Percentiles rank a stretch among this genome's conserved stretches.
phyloP scores from a whole-genome alignment of 2,329 filamentous ascomycete genomes.

The Aspergillus sp. region DNA sequence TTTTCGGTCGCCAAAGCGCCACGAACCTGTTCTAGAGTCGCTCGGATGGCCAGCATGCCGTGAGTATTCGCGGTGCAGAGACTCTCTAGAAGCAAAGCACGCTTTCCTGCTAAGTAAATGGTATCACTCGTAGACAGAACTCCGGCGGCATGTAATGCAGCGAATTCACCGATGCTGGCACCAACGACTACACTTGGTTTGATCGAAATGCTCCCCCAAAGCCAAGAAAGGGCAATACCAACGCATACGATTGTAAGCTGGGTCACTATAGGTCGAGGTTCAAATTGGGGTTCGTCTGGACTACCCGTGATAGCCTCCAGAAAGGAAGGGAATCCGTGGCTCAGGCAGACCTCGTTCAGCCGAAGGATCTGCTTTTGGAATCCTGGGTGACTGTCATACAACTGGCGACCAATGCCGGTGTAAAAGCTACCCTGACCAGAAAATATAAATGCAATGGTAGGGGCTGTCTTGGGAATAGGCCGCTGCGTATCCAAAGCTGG shows the following conservation, averaged over 20 bases:
- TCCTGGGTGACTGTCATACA: constrained; percentile 26
- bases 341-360: constrained; percentile 18
- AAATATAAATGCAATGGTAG: constrained; percentile 27
- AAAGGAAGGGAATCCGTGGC: constrained; percentile 38
- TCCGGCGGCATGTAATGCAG: constrained; percentile 27
- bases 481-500: too few relatives aligned
- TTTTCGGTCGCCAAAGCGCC: constrained; percentile 25
- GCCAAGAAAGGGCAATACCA: constrained; percentile 39
- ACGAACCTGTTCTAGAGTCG: constrained; percentile 32
- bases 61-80: constrained; percentile 20
- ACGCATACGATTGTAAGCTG: constrained; percentile 35
- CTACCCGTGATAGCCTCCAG: constrained; percentile 27
- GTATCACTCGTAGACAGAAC: constrained; percentile 24
- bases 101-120: constrained; percentile 27
- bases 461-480: constrained; percentile 31
- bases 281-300: constrained; percentile 17
- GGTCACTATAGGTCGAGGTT: constrained; percentile 25
- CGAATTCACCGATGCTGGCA: constrained; percentile 37
- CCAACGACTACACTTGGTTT: constrained; percentile 41
- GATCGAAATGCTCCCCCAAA: constrained; percentile 38
- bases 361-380: constrained; percentile 10
- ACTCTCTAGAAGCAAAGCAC: constrained; percentile 23
- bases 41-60: constrained; percentile 44
- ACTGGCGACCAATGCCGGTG: constrained; percentile 31
- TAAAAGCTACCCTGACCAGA: constrained; percentile 40